Conservation (phyloP, 805 yeast genomes). For the Wickerhamomyces alni region DNA sequence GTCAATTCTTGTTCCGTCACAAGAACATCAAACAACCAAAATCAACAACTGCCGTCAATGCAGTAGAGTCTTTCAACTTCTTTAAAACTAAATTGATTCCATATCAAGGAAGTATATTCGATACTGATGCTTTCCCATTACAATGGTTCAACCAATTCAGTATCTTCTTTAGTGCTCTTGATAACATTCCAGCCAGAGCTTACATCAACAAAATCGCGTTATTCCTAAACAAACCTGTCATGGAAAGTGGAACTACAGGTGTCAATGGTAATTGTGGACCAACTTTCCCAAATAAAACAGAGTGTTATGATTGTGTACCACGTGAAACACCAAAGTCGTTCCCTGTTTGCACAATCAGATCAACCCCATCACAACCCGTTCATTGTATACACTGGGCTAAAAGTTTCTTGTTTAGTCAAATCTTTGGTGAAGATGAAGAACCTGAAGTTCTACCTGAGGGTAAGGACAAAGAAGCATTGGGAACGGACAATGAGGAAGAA, state of each 20-base stretch:
- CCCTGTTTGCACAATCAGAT: constrained; percentile 95
- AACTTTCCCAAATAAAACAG: constrained; percentile 72
- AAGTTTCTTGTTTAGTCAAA: constrained; percentile 75
- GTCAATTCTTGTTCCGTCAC: constrained; percentile 87
- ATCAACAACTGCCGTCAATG: constrained; percentile 75
- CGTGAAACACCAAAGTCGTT: constrained; percentile 86
- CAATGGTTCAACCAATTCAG: constrained; percentile 75
- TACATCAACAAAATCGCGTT: constrained; percentile 83
- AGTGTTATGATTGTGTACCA: constrained; percentile 89
- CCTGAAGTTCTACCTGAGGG: constrained; percentile 23
- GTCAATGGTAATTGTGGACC: constrained; percentile 93
- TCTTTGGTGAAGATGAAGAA: constrained; percentile 53
- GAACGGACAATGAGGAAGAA: constrained; percentile 60
- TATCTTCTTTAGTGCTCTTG: constrained; percentile 86
- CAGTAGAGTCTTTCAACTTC: constrained; percentile 70
- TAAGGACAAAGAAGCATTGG: constrained; percentile 39
- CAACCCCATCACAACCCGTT: constrained; percentile 93
- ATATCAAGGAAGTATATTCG: constrained; percentile 86
- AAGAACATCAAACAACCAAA: constrained; percentile 88
- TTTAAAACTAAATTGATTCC: constrained; percentile 58
- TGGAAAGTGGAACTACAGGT: constrained; percentile 96
- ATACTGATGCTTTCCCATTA: constrained; percentile 60
- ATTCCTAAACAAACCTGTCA: constrained; percentile 64
- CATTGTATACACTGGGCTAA: constrained; percentile 99
- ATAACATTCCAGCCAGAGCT: constrained; percentile 86